Conservation (phyloP, 179 eudicot species). For the Drosera spatulata region DNA sequence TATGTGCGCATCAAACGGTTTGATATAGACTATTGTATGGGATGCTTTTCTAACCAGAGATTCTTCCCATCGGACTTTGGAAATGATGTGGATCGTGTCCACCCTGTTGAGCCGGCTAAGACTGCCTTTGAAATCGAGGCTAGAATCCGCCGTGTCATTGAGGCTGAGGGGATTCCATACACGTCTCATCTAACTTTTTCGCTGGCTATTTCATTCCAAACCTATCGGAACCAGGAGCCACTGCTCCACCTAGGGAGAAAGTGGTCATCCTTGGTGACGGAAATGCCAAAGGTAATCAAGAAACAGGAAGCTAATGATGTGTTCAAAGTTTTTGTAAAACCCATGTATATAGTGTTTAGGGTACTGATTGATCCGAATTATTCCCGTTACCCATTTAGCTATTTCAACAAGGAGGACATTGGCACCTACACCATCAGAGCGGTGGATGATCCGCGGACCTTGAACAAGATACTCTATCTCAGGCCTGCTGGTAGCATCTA, state of each 20-base stretch:
- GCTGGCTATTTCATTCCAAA: constrained; percentile 17
- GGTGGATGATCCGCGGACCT: constrained; percentile 55
- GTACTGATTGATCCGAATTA: neutral
- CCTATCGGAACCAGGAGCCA: constrained; percentile 6
- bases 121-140: constrained; percentile 13
- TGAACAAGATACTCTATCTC: constrained; percentile 49
- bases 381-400: constrained; percentile 14
- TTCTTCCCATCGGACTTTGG: constrained; percentile 9
- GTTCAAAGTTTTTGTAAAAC: neutral
- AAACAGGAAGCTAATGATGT: neutral
- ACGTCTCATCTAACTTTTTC: constrained; percentile 25
- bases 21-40: neutral
- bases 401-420: constrained; percentile 48
- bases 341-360: neutral
- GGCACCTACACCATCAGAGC: constrained; percentile 49
- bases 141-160: constrained; percentile 12
- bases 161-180: constrained; percentile 24
- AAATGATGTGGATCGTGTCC: constrained; percentile 31
- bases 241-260: too few species aligned
- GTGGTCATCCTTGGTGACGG: too few species aligned
- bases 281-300: too few species aligned
- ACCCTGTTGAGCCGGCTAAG: constrained; percentile 28
- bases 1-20: too few species aligned
- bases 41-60: constrained; percentile 29
- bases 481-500: constrained; percentile 35